Percentiles rank a stretch among this genome's conserved stretches.
These are phyloP conservation scores for Saccharomycopsis amapae DNA, from an alignment of 805 yeast genomes.

Conservation along the genomic window DNA sequence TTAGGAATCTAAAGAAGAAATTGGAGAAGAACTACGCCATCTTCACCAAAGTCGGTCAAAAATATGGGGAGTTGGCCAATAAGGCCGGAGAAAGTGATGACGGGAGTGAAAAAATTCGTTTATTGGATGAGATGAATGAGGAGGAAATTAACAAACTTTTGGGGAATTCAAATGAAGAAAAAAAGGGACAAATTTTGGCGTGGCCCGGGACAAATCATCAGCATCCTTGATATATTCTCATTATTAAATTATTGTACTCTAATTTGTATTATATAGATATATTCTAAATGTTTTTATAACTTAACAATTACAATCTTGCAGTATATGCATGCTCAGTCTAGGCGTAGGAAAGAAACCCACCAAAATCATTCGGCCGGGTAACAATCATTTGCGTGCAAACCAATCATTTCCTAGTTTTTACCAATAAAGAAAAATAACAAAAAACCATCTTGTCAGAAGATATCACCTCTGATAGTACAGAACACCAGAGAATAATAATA, in stretches of 20 bases:
- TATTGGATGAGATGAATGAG: conserved; percentile 22
- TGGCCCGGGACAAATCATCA: conserved; percentile 70
- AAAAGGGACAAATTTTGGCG: conserved; percentile 34
- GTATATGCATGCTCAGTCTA: no score
- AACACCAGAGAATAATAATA: no score
- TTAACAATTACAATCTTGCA: no score
- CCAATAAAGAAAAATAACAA: neutral
- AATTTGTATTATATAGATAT: no score
- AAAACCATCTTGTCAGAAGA: no score
- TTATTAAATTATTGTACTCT: no score
- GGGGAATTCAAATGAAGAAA: conserved; percentile 23
- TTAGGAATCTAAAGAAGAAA: conserved; percentile 27
- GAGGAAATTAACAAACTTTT: conserved; percentile 21
- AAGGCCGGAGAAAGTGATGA: conserved; percentile 24
- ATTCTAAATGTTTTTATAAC: no score
- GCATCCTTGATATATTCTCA: conserved; percentile 50
- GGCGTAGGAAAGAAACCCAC: no score
- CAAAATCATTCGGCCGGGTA: no score
- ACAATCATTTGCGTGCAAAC: neutral
- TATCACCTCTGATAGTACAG: no score
- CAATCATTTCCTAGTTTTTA: conserved; percentile 1
- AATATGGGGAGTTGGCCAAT: conserved; percentile 21
- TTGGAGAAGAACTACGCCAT: conserved; percentile 27
- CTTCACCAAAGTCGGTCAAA: conserved; percentile 21
- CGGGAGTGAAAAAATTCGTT: conserved; percentile 18